These are phyloP conservation scores for Xylariaceae sp. DNA, from an alignment of 2,329 filamentous ascomycete genomes.

Conservation along the genomic window DNA sequence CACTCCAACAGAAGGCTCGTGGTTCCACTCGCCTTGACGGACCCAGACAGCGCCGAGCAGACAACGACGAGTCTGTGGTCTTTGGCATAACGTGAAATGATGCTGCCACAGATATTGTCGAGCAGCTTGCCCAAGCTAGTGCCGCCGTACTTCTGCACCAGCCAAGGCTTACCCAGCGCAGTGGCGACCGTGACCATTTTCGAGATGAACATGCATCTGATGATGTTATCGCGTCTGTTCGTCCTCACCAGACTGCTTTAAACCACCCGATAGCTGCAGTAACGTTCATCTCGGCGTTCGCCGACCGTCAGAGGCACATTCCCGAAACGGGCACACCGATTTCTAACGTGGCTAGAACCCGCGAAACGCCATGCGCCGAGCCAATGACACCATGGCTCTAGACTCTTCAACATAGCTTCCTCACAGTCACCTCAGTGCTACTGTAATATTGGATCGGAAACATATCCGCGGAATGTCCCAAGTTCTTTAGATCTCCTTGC, in stretches of 20 bases:
- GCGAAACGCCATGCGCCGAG: neutral
- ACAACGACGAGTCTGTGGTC: conserved; percentile 48
- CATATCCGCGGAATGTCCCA: too few species aligned
- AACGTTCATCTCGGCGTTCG: too few species aligned
- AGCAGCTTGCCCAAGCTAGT: conserved; percentile 56
- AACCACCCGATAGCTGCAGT: too few species aligned
- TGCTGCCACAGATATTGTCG: conserved; percentile 39
- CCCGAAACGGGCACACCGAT: neutral
- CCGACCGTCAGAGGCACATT: neutral
- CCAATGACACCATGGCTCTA: neutral
- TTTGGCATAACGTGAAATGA: conserved; percentile 28
- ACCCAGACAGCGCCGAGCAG: conserved; percentile 52
- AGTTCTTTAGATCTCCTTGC: too few species aligned
- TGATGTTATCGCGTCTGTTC: too few species aligned
- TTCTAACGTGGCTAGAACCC: neutral
- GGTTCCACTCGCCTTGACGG: conserved; percentile 50
- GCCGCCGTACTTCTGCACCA: conserved; percentile 59
- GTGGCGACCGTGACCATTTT: conserved; percentile 14
- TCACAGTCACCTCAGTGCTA: too few species aligned
- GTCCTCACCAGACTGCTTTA: too few species aligned
- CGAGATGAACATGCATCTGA: neutral
- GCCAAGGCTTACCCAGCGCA: conserved; percentile 35
- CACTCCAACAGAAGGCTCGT: conserved; percentile 41
- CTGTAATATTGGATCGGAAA: too few species aligned
- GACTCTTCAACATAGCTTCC: too few species aligned